Evolutionary conservation across 1,139 yeast species (phyloP).

Genomic region (Lodderomyces theae): DNA sequence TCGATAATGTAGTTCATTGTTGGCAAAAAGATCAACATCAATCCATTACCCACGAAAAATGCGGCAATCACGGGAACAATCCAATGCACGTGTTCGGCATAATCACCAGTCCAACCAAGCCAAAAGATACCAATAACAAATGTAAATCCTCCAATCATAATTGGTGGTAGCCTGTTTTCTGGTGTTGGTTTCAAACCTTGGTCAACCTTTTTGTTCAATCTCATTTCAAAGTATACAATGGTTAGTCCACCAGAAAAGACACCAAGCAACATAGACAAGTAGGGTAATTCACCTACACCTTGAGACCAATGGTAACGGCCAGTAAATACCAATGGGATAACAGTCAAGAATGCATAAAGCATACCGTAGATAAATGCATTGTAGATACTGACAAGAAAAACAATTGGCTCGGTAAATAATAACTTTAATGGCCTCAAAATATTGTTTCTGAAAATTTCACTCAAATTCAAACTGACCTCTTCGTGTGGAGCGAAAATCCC

Average conservation of each 20-base stretch:
- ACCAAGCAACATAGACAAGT: conserved; percentile 61
- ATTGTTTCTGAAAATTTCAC: conserved; percentile 67
- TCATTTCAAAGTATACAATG: conserved; percentile 28
- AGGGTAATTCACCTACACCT: conserved; percentile 64
- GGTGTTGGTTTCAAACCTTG: conserved; percentile 66
- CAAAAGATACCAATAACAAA: conserved; percentile 81
- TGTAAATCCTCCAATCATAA: conserved; percentile 64
- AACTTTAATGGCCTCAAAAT: conserved; percentile 66
- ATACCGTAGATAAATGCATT: conserved; percentile 85
- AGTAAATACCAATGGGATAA: conserved; percentile 71
- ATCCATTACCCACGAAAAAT: conserved; percentile 68
- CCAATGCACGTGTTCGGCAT: conserved; percentile 69
- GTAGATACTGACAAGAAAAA: conserved; percentile 66
- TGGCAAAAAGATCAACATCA: conserved; percentile 73
- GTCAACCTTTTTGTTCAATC: conserved; percentile 22
- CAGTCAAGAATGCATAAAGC: conserved; percentile 71
- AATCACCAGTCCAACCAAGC: conserved; percentile 85
- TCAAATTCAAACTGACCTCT: conserved; percentile 57
- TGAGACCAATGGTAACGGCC: conserved; percentile 52
- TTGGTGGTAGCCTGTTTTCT: conserved; percentile 73
- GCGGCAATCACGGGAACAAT: conserved; percentile 81
- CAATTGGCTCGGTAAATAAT: conserved; percentile 71
- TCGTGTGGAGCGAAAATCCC: conserved; percentile 85
- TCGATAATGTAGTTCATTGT: conserved; percentile 80
- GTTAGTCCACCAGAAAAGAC: conserved; percentile 53